phyloP scores from a whole-genome alignment of 805 yeast species.

The Sugiyamaella floridensis region DNA sequence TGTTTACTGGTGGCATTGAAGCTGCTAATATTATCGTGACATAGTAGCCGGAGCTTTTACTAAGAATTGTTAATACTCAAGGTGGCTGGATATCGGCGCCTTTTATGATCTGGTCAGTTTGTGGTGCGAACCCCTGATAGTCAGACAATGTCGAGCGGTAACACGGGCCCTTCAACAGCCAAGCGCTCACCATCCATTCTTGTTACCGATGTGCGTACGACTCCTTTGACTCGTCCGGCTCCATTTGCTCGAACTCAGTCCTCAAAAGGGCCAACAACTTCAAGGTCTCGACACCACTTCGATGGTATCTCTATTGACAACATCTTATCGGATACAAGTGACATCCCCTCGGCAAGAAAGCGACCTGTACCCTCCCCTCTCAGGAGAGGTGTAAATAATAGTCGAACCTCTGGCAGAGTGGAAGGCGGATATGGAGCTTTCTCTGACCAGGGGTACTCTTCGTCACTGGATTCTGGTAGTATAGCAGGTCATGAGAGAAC shows the following conservation, averaged over 20 bases:
- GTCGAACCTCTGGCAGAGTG: background rate
- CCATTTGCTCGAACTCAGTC: constrained; percentile 36
- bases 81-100: too few species aligned
- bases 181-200: constrained; percentile 88
- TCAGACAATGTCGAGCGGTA: background rate
- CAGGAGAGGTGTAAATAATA: background rate
- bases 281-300: constrained; percentile 30
- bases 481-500: background rate
- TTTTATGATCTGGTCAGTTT: too few species aligned
- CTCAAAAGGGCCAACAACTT: constrained; percentile 38
- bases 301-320: constrained; percentile 78
- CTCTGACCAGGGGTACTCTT: background rate
- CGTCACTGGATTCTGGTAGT: background rate
- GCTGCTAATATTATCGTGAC: too few species aligned
- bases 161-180: constrained; percentile 46
- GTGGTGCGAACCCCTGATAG: background rate
- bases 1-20: too few species aligned
- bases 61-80: too few species aligned
- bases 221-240: constrained; percentile 32
- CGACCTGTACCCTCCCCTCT: constrained; percentile 33
- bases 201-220: constrained; percentile 78
- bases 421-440: background rate
- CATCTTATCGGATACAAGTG: constrained; percentile 69
- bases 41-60: too few species aligned
- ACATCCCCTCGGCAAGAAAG: constrained; percentile 76